Conservation (phyloP, 805 yeast genomes). For the Metschnikowia cerradonensis region DNA sequence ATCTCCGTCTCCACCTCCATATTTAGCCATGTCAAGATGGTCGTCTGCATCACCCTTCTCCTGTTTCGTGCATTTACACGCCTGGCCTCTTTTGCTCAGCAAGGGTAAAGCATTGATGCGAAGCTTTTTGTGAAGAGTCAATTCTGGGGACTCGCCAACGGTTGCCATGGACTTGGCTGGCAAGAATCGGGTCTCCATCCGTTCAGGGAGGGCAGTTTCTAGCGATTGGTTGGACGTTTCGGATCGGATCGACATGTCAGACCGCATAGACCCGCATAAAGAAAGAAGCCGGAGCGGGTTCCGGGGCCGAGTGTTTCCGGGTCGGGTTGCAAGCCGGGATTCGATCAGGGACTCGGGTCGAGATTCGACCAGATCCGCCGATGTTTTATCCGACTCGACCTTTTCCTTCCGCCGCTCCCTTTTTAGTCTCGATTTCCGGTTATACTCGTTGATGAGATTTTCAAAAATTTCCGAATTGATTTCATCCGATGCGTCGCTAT, state of each 20-base stretch:
- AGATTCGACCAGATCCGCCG: too few relatives aligned
- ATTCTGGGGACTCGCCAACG: constrained; percentile 31
- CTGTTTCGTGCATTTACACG: not conserved
- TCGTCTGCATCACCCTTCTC: too few relatives aligned
- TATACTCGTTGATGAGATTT: not conserved
- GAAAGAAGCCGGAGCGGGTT: constrained; percentile 29
- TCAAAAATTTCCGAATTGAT: not conserved
- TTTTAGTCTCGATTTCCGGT: constrained; percentile 2
- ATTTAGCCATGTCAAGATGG: not conserved
- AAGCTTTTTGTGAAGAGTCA: constrained; percentile 40
- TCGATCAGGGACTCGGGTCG: too few relatives aligned
- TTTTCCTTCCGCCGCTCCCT: not conserved
- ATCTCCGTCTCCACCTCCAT: not conserved
- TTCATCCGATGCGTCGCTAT: not conserved
- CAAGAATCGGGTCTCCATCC: constrained; percentile 6
- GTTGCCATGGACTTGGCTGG: constrained; percentile 35
- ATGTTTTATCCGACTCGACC: not conserved
- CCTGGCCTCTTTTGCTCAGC: not conserved
- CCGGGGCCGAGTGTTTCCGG: not conserved
- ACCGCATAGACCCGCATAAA: constrained; percentile 12
- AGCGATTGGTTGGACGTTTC: not conserved
- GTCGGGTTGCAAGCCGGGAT: too few relatives aligned
- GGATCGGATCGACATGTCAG: too few relatives aligned
- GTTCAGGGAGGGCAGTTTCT: not conserved
- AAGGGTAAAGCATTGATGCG: constrained; percentile 32